Conservation (phyloP, 495 filamentous ascomycete genomes). For the Zalerion maritima region DNA sequence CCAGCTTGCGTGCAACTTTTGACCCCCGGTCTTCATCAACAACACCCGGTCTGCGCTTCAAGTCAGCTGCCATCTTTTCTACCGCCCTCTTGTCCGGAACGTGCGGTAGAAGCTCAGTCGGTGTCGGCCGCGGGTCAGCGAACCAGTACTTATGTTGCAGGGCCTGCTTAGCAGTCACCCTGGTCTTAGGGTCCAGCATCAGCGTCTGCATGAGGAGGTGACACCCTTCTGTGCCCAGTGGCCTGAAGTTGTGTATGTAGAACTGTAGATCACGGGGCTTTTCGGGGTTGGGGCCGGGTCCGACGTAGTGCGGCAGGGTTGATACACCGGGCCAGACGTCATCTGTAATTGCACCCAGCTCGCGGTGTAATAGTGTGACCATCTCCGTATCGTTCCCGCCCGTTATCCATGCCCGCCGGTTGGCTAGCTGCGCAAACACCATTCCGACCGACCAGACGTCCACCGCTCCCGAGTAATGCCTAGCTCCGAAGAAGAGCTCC, state of each 20-base stretch:
- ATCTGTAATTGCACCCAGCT: constrained; percentile 83
- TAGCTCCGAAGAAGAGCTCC: constrained; percentile 79
- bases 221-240: constrained; percentile 64
- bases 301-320: constrained; percentile 58
- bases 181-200: constrained; percentile 66
- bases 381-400: constrained; percentile 61
- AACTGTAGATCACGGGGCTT: constrained; percentile 51
- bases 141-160: constrained; percentile 80
- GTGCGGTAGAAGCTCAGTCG: constrained; percentile 66
- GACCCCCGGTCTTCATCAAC: constrained; percentile 45
- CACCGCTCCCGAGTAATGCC: constrained; percentile 77
- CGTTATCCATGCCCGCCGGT: constrained; percentile 65
- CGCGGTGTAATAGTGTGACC: constrained; percentile 63
- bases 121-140: constrained; percentile 66
- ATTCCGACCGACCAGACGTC: constrained; percentile 92
- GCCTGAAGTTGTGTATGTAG: constrained; percentile 57
- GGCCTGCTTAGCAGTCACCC: constrained; percentile 59
- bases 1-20: constrained; percentile 74
- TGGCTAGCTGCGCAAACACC: constrained; percentile 82
- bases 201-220: constrained; percentile 82
- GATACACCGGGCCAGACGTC: constrained; percentile 91
- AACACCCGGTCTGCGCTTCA: constrained; percentile 67
- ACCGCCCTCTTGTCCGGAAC: constrained; percentile 44
- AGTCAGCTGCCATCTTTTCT: constrained; percentile 69
- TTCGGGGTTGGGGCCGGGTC: constrained; percentile 47